phyloP scores from a whole-genome alignment of 257 asterid species.

The Przewalskia tangutica region DNA sequence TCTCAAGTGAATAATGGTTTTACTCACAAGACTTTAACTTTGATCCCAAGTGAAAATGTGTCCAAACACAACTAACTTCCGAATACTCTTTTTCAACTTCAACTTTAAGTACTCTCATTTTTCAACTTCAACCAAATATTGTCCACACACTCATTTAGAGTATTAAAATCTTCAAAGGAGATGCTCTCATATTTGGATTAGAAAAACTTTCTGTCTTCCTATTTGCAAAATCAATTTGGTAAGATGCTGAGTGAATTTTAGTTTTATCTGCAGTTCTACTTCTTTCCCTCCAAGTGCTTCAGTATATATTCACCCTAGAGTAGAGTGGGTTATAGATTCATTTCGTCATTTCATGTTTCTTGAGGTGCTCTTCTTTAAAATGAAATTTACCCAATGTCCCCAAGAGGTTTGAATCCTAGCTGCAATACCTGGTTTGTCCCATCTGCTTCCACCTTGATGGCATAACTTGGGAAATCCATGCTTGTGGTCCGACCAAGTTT shows the following conservation, averaged over 20 bases:
- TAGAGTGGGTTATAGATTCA: not conserved
- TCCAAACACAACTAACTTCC: not conserved
- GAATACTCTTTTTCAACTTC: not conserved
- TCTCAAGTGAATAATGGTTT: not conserved
- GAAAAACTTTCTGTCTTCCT: not conserved
- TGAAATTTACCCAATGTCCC: not conserved
- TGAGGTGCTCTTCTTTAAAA: not conserved
- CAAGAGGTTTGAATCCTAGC: not conserved
- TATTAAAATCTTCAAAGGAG: not conserved
- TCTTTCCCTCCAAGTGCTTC: not conserved
- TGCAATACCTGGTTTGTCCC: not conserved
- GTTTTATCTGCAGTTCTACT: not conserved
- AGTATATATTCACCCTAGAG: not conserved
- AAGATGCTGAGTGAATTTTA: not conserved
- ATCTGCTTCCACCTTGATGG: not conserved
- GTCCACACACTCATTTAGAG: not conserved
- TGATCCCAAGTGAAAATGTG: not conserved
- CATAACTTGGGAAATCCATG: not conserved
- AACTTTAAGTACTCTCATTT: not conserved
- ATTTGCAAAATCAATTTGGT: not conserved
- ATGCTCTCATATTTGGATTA: not conserved
- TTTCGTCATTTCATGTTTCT: conserved; percentile 1
- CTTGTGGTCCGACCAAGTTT: not conserved
- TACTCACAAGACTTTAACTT: not conserved
- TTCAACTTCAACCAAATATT: not conserved